These are phyloP conservation scores for Rhizodiscina lignyota DNA, from an alignment of 495 filamentous ascomycete genomes.

Conservation along the genomic window DNA sequence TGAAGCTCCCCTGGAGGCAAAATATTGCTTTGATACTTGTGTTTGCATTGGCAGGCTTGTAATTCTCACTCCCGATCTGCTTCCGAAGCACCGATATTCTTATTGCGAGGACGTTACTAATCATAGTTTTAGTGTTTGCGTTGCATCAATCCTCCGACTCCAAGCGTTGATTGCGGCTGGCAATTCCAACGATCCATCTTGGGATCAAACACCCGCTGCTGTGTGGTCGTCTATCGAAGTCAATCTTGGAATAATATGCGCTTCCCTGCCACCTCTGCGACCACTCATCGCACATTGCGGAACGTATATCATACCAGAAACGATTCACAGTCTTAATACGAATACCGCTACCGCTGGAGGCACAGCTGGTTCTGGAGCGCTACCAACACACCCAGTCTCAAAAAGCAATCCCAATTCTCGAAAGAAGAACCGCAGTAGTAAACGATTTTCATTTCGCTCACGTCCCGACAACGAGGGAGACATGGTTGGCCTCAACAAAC, in stretches of 20 bases:
- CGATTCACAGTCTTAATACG: no score
- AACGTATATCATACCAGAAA: no score
- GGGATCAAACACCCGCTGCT: slow-evolving; percentile 4
- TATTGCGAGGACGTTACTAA: neutral
- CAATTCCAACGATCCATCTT: neutral
- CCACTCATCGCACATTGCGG: slow-evolving; percentile 4
- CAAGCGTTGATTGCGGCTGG: slow-evolving; percentile 2
- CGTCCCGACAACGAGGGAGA: no score
- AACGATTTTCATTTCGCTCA: no score
- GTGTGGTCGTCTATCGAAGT: slow-evolving; percentile 12
- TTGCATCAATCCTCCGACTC: slow-evolving; percentile 10
- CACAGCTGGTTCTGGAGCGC: no score
- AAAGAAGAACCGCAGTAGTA: no score
- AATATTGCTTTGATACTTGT: slow-evolving; percentile 7
- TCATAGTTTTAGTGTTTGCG: slow-evolving; percentile 4
- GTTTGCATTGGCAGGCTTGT: slow-evolving; percentile 10
- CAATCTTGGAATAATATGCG: slow-evolving; percentile 11
- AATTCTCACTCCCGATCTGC: slow-evolving; percentile 1
- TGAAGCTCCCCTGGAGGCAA: slow-evolving; percentile 3
- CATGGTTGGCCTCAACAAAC: no score
- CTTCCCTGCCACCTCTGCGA: slow-evolving; percentile 10
- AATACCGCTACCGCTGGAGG: no score
- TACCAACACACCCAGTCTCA: no score
- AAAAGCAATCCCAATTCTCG: no score
- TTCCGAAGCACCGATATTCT: neutral